Evolutionary conservation across 2,329 filamentous ascomycete genomes (phyloP), one percentile per base, ranked within the genome.

Genomic region (Ascochyta viciae-villosae): DNA sequence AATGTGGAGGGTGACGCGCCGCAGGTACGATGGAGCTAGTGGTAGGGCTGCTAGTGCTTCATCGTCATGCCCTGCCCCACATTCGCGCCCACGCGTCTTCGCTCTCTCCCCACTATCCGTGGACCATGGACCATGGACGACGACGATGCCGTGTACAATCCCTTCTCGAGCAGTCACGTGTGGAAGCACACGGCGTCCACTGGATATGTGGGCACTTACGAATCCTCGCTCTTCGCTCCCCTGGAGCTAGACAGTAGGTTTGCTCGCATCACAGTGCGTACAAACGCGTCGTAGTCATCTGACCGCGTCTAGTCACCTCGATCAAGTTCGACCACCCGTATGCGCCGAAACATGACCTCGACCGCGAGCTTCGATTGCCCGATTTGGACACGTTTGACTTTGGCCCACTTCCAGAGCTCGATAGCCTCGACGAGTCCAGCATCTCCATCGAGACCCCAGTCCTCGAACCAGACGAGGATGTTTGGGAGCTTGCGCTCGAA

Each of bases 81-180:
- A 10, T 6, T 16, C n/a, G 15, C 33, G 33, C 33, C 33, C 33
- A 13, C 29, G 29, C 63, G 60, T 63, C 65, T 50, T 57, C 48
- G 41, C 56, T 50, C 41, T 40, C 50, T 34, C 50, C 53, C 46
- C 38, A 48, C 45, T 37, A 29, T 40, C 37, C 46, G 15, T 29
- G 41, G 29, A 31, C 29, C 29, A 29, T 29, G 27, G 27, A 29
- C 49, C 44, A 54, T 57, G 58, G 58, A 58, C 39, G 27, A 43
- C 50, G 74, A 80, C 57, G 77, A 81, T 37, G 68, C 75, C n/a
- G 42, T 60, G 50, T 79, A 83, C 43, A 76, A 88, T 67, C 81
- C 87, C 29, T 91, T 91, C 68, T 82, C 83, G 35, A 85, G 87
- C 41, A 85, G 85, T 35, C 81, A 87, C 67, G 82, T 89, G 58